Evolutionary conservation across 2,329 filamentous ascomycete species (phyloP), one percentile per base, ranked within the genome.

Genomic region (Coniochaeta pulveracea): DNA sequence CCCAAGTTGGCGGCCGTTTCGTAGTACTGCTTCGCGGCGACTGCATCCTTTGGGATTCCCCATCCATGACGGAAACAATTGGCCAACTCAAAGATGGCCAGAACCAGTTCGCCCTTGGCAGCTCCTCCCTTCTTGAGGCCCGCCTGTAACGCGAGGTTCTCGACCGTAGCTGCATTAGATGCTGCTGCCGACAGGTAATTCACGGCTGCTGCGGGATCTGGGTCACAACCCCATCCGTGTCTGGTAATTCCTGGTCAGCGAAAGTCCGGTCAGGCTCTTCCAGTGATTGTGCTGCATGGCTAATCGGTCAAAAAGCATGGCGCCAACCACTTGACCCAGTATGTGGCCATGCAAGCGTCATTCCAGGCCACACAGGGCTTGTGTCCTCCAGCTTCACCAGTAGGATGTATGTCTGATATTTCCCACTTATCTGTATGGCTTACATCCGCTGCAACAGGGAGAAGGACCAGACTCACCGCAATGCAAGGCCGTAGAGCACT

Each of bases 1-100:
- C 91, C 91, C 44, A 98, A 63, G 55, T 98, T 96, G 39, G 91
- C 91, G 18, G 91, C 91, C 8, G 89, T 95, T 61, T 96, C 89
- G 57, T 96, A 98, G 57, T 96, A 98, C 69, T 93, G 72, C 55
- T 78, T 77, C 32, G 91, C 91, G 29, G 91, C 91, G 34, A 85
- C 69, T 22, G 86, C 72, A 55, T 98, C 91, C 51, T 83, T 83
- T 41, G 75, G 69, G 32, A 94, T 80, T 31, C 91, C 91, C 89
- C 89, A 96, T 35, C 86, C 91, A 55, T 96, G 76, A 40, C 91
- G 78, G 65, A 95, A 96, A 60, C 76, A 89, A 57, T 91, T 91
- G 35, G 80, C 85, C 48, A 98, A 64, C 64, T 98, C 91, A 50
- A 91, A 96, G 43, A 98, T 96, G 39, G 91, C 89, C 40, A 98